Evolutionary conservation across 2,329 filamentous ascomycete genomes (phyloP), one percentile per base, ranked within the genome.

Genomic region (Calonectria pteridis): DNA sequence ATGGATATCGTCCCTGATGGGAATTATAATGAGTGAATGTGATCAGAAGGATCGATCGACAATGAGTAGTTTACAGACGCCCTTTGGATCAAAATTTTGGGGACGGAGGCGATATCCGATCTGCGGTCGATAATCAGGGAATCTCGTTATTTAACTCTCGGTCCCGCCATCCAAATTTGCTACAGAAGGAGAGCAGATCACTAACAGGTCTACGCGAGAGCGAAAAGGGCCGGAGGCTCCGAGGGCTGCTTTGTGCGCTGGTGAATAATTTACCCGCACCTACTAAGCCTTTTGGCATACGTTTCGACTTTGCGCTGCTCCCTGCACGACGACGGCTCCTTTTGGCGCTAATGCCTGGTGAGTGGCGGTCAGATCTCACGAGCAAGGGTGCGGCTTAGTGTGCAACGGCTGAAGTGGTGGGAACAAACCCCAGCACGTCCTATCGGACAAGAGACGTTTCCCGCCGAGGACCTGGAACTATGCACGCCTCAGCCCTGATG

Each of bases 201-300:
- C 55, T 14, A 40, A 37, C 33, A 62, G 33, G 55, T 35, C n/a
- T 37, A 40, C 55, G 35, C 35, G 33, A 62, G 29, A 62, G 55
- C 55, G 55, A 62, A 62, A 59, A 62, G 55, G 37, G 55, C 55
- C 55, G 55, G 55, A 62, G 33, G 23, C 55, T 62, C 55, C 55
- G 55, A 62, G 35, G 55, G 55, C 55, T 62, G 35, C 55, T 62
- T 62, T 28, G 55, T 62, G 55, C 55, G 55, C 55, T 62, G 55
- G 55, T 40, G 23, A 62, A 40, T 62, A 28, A 28, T 26, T 40
- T 62, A 40, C 33, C 55, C 55, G 55, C 55, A 40, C 33, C 33
- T 40, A 62, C 43, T 46, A 46, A 46, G 55, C 37, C 55, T 62
- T 40, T 62, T 62, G 33, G 55, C 33, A 62, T 62, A 62, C 55